Evolutionary conservation across 2,329 filamentous ascomycete genomes (phyloP).

Genomic region (Aspergillus vadensis): DNA sequence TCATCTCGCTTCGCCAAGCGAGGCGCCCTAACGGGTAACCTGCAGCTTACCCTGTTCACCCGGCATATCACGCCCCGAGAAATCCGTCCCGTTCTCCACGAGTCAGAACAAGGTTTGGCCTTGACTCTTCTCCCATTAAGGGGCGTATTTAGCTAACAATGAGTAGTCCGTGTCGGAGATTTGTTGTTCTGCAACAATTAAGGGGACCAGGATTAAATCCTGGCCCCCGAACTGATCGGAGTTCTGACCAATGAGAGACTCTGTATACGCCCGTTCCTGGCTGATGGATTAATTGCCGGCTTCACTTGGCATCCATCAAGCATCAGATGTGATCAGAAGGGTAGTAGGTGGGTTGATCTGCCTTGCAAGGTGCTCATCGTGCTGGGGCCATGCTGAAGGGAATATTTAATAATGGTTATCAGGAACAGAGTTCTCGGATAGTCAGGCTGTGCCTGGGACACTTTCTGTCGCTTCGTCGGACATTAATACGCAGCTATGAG

Average conservation of each 20-base stretch:
- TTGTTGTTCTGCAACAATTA: neutral
- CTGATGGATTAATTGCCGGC: neutral
- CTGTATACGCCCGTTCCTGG: constrained; percentile 1
- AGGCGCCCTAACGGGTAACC: neutral
- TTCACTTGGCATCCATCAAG: neutral
- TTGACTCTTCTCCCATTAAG: neutral
- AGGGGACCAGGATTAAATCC: neutral
- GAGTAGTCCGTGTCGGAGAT: neutral
- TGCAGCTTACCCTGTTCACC: neutral
- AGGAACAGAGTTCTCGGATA: neutral
- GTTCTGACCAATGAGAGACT: neutral
- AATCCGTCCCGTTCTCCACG: neutral
- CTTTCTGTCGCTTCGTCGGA: neutral
- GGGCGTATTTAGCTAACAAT: neutral
- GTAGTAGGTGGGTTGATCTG: neutral
- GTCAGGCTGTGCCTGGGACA: neutral
- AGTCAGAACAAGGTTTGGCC: no score
- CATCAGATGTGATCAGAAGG: neutral
- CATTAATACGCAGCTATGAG: neutral
- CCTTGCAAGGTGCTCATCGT: neutral
- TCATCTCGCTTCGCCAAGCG: neutral
- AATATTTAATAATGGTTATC: neutral
- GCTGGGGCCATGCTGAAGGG: neutral
- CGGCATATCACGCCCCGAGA: neutral
- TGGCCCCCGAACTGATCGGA: neutral